A percentile compares a stretch with the other conserved stretches of the same genome.
Evolutionary conservation across 2,329 filamentous ascomycete genomes (phyloP).

Genomic region (Pezicula neosporulosa): DNA sequence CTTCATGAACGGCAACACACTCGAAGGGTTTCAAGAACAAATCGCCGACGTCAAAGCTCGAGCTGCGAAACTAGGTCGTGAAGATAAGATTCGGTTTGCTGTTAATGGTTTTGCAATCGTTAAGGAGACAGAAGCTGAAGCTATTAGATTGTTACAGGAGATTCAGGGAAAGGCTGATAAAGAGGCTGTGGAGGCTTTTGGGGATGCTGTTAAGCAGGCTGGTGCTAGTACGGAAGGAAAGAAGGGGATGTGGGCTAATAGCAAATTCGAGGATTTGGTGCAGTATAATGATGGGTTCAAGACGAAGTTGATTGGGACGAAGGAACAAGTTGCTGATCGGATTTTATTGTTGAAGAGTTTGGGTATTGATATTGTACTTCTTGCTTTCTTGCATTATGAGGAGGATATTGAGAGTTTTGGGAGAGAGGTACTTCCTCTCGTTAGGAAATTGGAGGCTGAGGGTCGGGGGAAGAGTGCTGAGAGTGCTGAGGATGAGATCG

Average conservation of each 20-base stretch:
- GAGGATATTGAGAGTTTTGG: slow-evolving; percentile 49
- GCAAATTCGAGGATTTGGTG: slow-evolving; percentile 47
- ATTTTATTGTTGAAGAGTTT: slow-evolving; percentile 45
- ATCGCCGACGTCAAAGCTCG: slow-evolving; percentile 45
- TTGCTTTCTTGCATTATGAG: slow-evolving; percentile 48
- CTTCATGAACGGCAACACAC: slow-evolving; percentile 54
- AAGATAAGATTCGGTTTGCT: slow-evolving; percentile 43
- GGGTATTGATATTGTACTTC: slow-evolving; percentile 39
- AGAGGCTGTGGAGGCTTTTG: slow-evolving; percentile 46
- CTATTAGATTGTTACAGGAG: slow-evolving; percentile 43
- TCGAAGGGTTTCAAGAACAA: slow-evolving; percentile 47
- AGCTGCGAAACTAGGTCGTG: slow-evolving; percentile 39
- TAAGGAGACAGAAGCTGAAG: slow-evolving; percentile 46
- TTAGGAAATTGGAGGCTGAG: slow-evolving; percentile 42
- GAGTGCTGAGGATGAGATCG: slow-evolving; percentile 42
- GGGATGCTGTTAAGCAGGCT: slow-evolving; percentile 45
- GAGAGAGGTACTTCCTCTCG: slow-evolving; percentile 40
- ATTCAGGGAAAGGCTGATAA: slow-evolving; percentile 50
- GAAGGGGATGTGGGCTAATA: slow-evolving; percentile 50
- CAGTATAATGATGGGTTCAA: slow-evolving; percentile 55
- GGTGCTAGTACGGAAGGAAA: slow-evolving; percentile 43
- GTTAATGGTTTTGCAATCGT: slow-evolving; percentile 48
- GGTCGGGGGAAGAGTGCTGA: slow-evolving; percentile 43
- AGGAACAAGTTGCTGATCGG: slow-evolving; percentile 46
- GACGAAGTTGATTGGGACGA: slow-evolving; percentile 49